Evolutionary conservation across 495 filamentous ascomycete species (phyloP).

Genomic region (Lasiosphaeria hispida): DNA sequence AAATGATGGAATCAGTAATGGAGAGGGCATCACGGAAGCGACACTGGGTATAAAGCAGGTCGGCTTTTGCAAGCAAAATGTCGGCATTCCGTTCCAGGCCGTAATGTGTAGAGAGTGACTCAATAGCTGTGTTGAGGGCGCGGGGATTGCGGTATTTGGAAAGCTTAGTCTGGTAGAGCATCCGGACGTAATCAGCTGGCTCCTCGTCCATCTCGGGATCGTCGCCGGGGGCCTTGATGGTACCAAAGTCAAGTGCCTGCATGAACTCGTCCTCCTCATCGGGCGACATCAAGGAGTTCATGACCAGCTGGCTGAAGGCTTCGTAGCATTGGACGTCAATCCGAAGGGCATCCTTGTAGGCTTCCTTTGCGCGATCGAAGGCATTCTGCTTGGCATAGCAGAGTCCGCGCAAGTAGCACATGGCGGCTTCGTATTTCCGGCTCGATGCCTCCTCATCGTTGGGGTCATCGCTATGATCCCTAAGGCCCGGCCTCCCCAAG

Average conservation of each 20-base stretch:
- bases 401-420: conserved; percentile 92
- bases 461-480: conserved; percentile 57
- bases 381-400: conserved; percentile 98
- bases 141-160: conserved; percentile 92
- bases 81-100: conserved; percentile 85
- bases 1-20: conserved; percentile 78
- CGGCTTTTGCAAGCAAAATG: conserved; percentile 86
- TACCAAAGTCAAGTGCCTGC: conserved; percentile 86
- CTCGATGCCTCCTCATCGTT: conserved; percentile 71
- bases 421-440: conserved; percentile 86
- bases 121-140: conserved; percentile 80
- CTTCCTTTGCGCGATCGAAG: conserved; percentile 95
- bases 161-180: conserved; percentile 94
- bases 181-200: conserved; percentile 87
- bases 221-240: conserved; percentile 53
- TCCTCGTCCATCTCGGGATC: conserved; percentile 66
- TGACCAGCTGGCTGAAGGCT: conserved; percentile 96
- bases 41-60: conserved; percentile 92
- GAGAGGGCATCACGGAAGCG: conserved; percentile 82
- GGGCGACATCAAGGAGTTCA: conserved; percentile 96
- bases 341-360: conserved; percentile 93
- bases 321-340: conserved; percentile 99
- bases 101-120: conserved; percentile 90
- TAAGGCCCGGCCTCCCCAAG: conserved; percentile 35
- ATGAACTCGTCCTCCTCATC: conserved; percentile 94